These are phyloP conservation scores for Paramecium biaurelia DNA, from an alignment of 73 alveolate species.

Conservation along the genomic window DNA sequence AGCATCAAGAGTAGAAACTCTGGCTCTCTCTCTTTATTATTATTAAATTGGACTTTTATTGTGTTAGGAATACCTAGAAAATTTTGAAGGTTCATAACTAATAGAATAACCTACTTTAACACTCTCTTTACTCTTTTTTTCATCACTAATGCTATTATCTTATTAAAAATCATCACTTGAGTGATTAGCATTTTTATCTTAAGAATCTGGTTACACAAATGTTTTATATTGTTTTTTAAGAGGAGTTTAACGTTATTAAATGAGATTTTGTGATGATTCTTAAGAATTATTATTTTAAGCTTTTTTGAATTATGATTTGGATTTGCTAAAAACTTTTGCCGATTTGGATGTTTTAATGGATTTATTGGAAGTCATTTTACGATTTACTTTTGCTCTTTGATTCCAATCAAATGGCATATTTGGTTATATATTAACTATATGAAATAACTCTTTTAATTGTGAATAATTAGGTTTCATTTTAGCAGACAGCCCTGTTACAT, in stretches of 20 bases:
- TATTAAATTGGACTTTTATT: neutral
- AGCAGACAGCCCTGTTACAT: neutral
- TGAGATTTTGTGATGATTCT: neutral
- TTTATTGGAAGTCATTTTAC: neutral
- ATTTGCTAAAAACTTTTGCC: neutral
- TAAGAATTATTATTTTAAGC: neutral
- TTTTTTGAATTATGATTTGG: neutral
- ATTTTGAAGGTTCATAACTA: conserved; percentile 9
- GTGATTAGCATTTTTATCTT: neutral
- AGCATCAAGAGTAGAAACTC: conserved; percentile 37
- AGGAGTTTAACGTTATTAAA: neutral
- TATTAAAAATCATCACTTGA: neutral
- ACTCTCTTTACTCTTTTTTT: neutral
- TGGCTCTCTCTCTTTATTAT: neutral
- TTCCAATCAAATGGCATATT: conserved; percentile 30
- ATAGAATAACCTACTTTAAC: neutral
- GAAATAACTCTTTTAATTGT: neutral
- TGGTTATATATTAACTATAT: neutral
- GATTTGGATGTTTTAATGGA: neutral
- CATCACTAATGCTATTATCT: neutral
- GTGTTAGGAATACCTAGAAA: conserved; percentile 3
- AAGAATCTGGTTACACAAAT: neutral
- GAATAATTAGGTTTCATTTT: neutral
- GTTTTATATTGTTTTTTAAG: neutral
- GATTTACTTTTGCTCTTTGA: neutral